Percentiles rank a stretch among this genome's conserved stretches.
Conservation (phyloP, 495 filamentous ascomycete genomes). For the Neurospora sp. region DNA sequence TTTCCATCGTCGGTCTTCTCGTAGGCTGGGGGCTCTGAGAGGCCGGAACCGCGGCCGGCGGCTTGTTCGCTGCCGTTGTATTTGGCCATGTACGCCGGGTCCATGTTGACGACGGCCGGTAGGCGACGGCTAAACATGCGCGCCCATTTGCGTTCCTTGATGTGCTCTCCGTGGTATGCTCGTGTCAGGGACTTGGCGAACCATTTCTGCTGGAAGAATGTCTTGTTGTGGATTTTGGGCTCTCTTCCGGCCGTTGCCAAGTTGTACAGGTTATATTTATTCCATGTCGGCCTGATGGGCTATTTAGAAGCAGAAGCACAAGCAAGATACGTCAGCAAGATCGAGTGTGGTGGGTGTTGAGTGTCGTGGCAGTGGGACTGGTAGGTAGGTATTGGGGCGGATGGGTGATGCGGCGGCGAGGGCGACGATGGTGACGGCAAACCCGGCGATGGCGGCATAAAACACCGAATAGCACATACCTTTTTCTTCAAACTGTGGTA, state of each 20-base stretch:
- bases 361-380: not conserved
- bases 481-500: conserved; percentile 54
- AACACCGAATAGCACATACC: conserved; percentile 30
- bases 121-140: conserved; percentile 78
- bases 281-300: conserved; percentile 96
- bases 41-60: conserved; percentile 70
- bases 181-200: conserved; percentile 68
- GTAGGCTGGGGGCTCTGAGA: not conserved
- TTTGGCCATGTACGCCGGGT: conserved; percentile 59
- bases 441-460: not conserved
- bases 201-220: conserved; percentile 99
- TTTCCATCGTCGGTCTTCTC: not conserved
- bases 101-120: conserved; percentile 76
- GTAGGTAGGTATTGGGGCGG: not conserved
- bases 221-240: conserved; percentile 25
- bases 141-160: conserved; percentile 81
- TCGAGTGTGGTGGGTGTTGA: not conserved
- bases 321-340: not conserved
- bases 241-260: conserved; percentile 36
- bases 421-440: not conserved
- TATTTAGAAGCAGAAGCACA: conserved; percentile 20
- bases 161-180: conserved; percentile 87
- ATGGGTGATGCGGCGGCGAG: not conserved
- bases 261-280: conserved; percentile 95
- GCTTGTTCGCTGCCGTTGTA: conserved; percentile 74